Base-by-base conservation (phyloP, 139 green algal species). In the Haematococcus lacustris region DNA sequence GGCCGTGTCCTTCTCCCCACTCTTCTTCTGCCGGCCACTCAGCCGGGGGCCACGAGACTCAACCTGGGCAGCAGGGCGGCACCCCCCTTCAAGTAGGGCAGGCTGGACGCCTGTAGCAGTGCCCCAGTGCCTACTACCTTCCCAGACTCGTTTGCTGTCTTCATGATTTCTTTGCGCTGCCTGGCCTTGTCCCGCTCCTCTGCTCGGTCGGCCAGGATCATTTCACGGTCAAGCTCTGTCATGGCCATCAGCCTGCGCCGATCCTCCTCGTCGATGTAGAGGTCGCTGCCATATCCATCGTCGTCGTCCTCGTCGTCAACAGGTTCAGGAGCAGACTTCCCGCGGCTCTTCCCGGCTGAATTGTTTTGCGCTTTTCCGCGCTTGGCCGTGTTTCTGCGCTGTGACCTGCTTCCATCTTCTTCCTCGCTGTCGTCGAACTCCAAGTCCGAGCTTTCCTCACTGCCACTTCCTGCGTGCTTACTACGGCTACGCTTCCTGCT, bases 161-260 rank as follows among this genome's bases (percentile, higher is more conserved):
- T 74, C 26, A 85, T 64, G 59, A 85, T 66, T 38, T 76, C 60
- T 38, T 68, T 66, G n/a, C 80, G 71, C 47, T 87, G 78, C n/a
- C 77, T 67, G 41, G 75, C 51, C 65, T 88, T 80, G 38, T 82
- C 74, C 0, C 83, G 76, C 72, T 73, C 28, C 61, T 86, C 80
- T 17, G 74, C 74, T 38, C 85, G 81, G 7, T 90, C 85, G 0
- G 73, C 66, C 1, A 91, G 73, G 37, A 90, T 87, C 80, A 88
- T 88, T 73, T 91, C 85, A 40, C 85, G 76, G 34, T 91, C 78
- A 23, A 90, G 66, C 80, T 90, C 84, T 37, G 77, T 86, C 84
- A 91, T 87, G 26, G 76, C 70, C 62, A 73, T 67, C 3, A 91
- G 77, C 70, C 73, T 75, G 34, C 43, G 33, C 3, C 84, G 65